Conservation (phyloP, 2,329 filamentous ascomycete genomes). For the Dactylellina parvicollis region DNA sequence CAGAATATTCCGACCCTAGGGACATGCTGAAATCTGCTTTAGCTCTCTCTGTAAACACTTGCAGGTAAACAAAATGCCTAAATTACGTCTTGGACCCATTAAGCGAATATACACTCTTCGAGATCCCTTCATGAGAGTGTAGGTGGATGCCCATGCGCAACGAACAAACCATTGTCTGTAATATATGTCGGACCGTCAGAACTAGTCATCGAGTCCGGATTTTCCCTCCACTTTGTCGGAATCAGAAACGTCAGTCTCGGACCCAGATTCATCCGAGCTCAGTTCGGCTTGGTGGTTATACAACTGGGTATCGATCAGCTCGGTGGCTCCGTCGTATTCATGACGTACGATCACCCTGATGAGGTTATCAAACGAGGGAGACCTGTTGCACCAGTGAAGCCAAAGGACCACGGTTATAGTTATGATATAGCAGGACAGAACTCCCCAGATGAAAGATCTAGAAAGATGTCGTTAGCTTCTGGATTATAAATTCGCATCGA, state of each 20-base stretch:
- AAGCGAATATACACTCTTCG: no score
- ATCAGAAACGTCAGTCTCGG: background rate
- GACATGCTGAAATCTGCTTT: no score
- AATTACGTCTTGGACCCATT: no score
- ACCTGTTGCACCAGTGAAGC: background rate
- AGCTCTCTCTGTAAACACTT: no score
- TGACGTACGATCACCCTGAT: slow-evolving; percentile 18
- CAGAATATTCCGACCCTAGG: no score
- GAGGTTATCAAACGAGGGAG: slow-evolving; percentile 4
- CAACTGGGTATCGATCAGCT: background rate
- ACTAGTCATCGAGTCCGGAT: no score
- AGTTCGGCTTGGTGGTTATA: background rate
- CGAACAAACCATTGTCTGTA: no score
- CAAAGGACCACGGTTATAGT: background rate
- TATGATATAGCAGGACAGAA: background rate
- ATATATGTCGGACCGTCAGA: no score
- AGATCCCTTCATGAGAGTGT: no score
- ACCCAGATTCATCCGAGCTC: background rate
- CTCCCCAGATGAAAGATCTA: slow-evolving; percentile 4
- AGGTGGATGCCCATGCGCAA: no score
- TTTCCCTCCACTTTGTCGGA: no score
- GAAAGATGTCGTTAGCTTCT: background rate
- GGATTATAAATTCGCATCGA: background rate
- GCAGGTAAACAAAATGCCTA: no score
- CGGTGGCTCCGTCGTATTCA: background rate